Percentiles rank a stretch among this genome's conserved stretches.
These are phyloP conservation scores for Neoscytalidium dimidiatum DNA, from an alignment of 2,329 filamentous ascomycete species.

Conservation along the genomic window DNA sequence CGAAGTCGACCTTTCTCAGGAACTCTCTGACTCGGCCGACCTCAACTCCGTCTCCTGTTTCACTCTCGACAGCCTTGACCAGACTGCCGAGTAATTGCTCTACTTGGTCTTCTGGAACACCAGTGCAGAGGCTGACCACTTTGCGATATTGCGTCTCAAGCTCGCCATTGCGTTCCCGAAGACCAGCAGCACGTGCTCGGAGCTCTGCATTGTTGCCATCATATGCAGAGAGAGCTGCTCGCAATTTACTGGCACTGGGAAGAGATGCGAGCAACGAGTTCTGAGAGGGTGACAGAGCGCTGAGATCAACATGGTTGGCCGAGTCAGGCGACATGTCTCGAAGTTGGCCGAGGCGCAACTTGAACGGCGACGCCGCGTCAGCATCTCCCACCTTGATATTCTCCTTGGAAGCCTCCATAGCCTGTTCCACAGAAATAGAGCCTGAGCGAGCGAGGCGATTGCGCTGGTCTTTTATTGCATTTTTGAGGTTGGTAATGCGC, in stretches of 20 bases:
- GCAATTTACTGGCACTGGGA: slow-evolving; percentile 47
- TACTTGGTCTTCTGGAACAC: slow-evolving; percentile 74
- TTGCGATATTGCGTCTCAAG: slow-evolving; percentile 85
- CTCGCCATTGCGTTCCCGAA: slow-evolving; percentile 79
- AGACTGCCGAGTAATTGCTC: slow-evolving; percentile 79
- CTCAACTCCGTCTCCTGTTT: slow-evolving; percentile 68
- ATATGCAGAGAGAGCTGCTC: slow-evolving; percentile 70
- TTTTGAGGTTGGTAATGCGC: slow-evolving; percentile 75
- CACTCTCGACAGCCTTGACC: slow-evolving; percentile 86
- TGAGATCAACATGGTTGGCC: slow-evolving; percentile 31
- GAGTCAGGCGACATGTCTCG: slow-evolving; percentile 30
- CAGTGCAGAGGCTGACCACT: slow-evolving; percentile 84
- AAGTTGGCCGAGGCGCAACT: slow-evolving; percentile 8
- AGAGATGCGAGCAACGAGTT: slow-evolving; percentile 20
- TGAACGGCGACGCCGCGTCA: slow-evolving; percentile 33
- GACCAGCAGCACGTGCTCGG: slow-evolving; percentile 64
- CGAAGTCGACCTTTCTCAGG: slow-evolving; percentile 73
- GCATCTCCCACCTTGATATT: slow-evolving; percentile 48
- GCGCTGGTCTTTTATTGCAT: slow-evolving; percentile 72
- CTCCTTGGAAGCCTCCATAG: slow-evolving; percentile 50
- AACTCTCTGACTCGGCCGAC: slow-evolving; percentile 77
- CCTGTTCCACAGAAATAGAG: slow-evolving; percentile 12
- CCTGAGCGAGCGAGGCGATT: slow-evolving; percentile 16
- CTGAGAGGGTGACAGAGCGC: slow-evolving; percentile 19
- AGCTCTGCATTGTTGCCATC: slow-evolving; percentile 68